Evolutionary conservation across 371 early-diverging fungal species (phyloP).

Genomic region (Circinella minor): DNA sequence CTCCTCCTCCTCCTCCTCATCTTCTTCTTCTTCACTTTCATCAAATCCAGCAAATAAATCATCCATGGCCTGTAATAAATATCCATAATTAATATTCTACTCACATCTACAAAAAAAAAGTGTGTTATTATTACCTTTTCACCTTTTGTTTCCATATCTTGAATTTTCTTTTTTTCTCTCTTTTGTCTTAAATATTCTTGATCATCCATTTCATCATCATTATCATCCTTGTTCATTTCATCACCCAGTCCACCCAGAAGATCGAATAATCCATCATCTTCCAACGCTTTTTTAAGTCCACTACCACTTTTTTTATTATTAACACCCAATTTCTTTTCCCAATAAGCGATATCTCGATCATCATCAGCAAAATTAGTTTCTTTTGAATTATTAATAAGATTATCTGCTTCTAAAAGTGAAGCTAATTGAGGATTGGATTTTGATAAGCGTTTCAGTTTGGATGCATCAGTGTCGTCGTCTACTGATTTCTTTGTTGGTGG

Average conservation of each 20-base stretch:
- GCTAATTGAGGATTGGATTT: conserved; percentile 73
- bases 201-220: conserved; percentile 34
- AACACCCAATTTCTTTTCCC: conserved; percentile 79
- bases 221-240: conserved; percentile 15
- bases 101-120: neutral
- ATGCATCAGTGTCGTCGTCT: conserved; percentile 1
- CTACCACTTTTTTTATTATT: conserved; percentile 59
- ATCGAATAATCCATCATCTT: conserved; percentile 61
- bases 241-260: conserved; percentile 39
- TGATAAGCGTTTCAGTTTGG: conserved; percentile 61
- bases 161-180: conserved; percentile 41
- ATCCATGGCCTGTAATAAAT: conserved; percentile 28
- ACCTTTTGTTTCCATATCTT: conserved; percentile 37
- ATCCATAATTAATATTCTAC: neutral
- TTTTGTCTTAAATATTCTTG: conserved; percentile 50
- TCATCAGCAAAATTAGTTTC: conserved; percentile 65
- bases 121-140: conserved; percentile 37
- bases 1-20: conserved; percentile 23
- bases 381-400: conserved; percentile 37
- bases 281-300: conserved; percentile 57
- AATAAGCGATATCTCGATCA: conserved; percentile 76
- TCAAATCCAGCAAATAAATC: conserved; percentile 40
- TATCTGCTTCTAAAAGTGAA: conserved; percentile 65
- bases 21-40: conserved; percentile 35
- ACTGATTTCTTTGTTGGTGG: conserved; percentile 5